Evolutionary conservation across 768 basidiomycete genomes (phyloP).

Genomic region (Termitomyces sp.): DNA sequence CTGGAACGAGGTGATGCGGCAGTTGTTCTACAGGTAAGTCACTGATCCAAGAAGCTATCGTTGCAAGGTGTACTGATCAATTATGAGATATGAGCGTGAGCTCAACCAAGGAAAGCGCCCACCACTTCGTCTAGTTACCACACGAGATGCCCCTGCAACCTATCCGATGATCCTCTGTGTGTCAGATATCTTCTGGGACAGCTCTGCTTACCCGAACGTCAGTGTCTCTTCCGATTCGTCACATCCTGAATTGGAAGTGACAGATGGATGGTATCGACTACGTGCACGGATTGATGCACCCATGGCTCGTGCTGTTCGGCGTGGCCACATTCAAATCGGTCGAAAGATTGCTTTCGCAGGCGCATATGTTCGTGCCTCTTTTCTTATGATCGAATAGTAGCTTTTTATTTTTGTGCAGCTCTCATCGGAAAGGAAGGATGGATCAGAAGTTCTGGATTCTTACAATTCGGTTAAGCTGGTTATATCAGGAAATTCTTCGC

Average conservation of each 20-base stretch:
- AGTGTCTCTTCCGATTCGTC: conserved; percentile 28
- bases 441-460: conserved; percentile 77
- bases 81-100: conserved; percentile 83
- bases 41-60: neutral
- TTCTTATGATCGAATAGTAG: neutral
- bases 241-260: conserved; percentile 75
- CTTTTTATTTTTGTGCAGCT: conserved; percentile 37
- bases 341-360: conserved; percentile 80
- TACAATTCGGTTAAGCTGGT: conserved; percentile 60
- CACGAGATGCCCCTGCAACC: conserved; percentile 75
- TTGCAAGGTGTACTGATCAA: neutral
- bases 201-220: conserved; percentile 29
- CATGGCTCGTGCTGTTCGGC: conserved; percentile 61
- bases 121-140: conserved; percentile 71
- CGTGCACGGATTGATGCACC: conserved; percentile 71
- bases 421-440: conserved; percentile 65
- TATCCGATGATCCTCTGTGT: conserved; percentile 85
- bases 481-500: conserved; percentile 80
- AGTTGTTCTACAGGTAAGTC: conserved; percentile 78
- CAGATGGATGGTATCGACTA: conserved; percentile 95
- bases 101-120: conserved; percentile 74
- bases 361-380: conserved; percentile 56
- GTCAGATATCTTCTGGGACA: conserved; percentile 59
- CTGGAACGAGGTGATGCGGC: conserved; percentile 75
- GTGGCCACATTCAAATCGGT: conserved; percentile 66